Evolutionary conservation across 2,329 filamentous ascomycete species (phyloP), one percentile per base, ranked within the genome.

Genomic region (Tympanopsis confertula): DNA sequence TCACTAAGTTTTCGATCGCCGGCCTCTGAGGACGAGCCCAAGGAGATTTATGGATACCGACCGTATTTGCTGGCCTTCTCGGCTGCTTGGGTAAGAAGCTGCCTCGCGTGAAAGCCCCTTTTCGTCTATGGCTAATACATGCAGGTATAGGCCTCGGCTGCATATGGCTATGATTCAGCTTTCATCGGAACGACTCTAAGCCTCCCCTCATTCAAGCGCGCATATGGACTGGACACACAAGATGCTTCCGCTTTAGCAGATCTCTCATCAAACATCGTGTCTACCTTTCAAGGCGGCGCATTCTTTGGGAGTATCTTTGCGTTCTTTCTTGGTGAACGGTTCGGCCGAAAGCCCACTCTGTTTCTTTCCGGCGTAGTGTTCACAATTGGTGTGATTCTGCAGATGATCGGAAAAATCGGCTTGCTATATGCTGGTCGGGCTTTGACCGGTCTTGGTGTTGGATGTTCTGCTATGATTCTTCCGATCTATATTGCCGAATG

Each of bases 361-460:
- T 61, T 71, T 38, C 45, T 62, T 17, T 63, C 65, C 3, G 55
- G 59, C 5, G 40, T 54, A 4, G 54, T 68, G 13, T 70, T 68
- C 45, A 63, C 58, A 30, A 57, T 63, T n/a, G 63, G 58, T 1
- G 56, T 50, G 2, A 61, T 57, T 37, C 53, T 59, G 28, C 46
- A 53, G 45, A 58, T 41, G 15, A 51, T 52, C 19, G 59, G 59
- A 2, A 47, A 43, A 17, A 46, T 62, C 20, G 49, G 46, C 41
- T 44, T 61, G 50, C 54, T 71, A 22, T 65, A 68, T 41, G 62
- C 52, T 13, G 68, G 68, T 2, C 58, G 68, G n/a, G 67, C 66
- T 32, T 59, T 71, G 40, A 64, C 65, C 17, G 68, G 68, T 29
- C 47, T 71, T n/a, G 68, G 67, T 2, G 66, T 63, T 13, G 61